Conservation (phyloP, 257 asterid genomes). For the Solanum virginianum region DNA sequence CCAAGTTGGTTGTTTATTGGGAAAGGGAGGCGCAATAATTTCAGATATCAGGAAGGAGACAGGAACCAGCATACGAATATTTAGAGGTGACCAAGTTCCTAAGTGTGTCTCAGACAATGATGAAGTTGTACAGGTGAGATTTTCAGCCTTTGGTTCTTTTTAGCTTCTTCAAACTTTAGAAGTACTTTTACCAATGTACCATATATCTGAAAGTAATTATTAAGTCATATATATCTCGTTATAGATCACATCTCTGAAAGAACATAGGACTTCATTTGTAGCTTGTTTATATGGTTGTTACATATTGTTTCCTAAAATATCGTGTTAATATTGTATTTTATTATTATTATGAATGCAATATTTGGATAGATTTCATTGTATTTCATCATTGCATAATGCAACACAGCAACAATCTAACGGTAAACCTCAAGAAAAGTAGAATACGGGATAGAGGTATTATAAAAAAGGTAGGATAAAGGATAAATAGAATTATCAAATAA, state of each 20-base stretch:
- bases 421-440: neutral
- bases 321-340: neutral
- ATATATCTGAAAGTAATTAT: neutral
- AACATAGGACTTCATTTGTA: neutral
- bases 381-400: neutral
- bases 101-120: constrained; percentile 38
- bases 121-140: constrained; percentile 56
- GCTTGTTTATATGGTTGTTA: neutral
- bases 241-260: neutral
- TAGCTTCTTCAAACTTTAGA: neutral
- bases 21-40: constrained; percentile 63
- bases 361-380: neutral
- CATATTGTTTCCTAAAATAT: neutral
- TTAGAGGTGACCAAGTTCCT: constrained; percentile 49
- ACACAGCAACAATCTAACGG: neutral
- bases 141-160: neutral
- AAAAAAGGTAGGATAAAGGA: neutral
- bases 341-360: neutral
- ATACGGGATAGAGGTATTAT: neutral
- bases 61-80: constrained; percentile 40
- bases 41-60: constrained; percentile 67
- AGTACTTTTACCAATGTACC: neutral
- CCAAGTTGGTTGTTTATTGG: constrained; percentile 75
- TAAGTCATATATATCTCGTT: neutral
- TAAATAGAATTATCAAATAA: neutral